Evolutionary conservation across 2,329 filamentous ascomycete species (phyloP), one percentile per base, ranked within the genome.

Genomic region (Pseudocercospora fuligena): DNA sequence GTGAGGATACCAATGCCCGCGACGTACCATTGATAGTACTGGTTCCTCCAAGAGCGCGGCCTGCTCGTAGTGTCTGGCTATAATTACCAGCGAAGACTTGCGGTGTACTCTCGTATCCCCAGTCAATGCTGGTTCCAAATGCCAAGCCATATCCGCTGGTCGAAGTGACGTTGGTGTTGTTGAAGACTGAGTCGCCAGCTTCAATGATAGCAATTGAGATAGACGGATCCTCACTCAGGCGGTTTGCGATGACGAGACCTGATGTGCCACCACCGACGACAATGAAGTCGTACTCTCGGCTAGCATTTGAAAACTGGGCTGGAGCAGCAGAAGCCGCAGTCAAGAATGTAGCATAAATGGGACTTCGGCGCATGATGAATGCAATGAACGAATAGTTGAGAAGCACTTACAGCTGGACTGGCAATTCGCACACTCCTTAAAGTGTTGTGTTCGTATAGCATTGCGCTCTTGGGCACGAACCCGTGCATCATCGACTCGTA

Each of bases 101-200:
- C 5, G 73, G 56, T 9, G 23, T 36, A 12, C 66, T 73, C 33
- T 67, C 11, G 64, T 70, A 70, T 33, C 66, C 61, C 68, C 67
- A 75, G 62, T 75, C 74, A 57, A 72, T 69, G 9, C 63, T 63
- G 3, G 65, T 68, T 11, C 59, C 68, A 27, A 68, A 58, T 0
- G 81, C 82, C 3, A 80, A 71, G 16, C 84, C 74, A 5, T 78
- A 78, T 2, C 82, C 72, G 65, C 82, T 85, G 61, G 77, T 79
- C 76, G 83, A 86, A 3, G 66, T 70, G 1, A 69, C 66, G 23
- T 73, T 73, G 3, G 58, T 33, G 46, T 68, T 65, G 58, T 66
- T 59, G 40, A 62, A 61, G 7, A 64, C 63, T 14, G 46, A 51
- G 3, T 40, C 53, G 21, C 66, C 68, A 47, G 66, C 63, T 65